A percentile compares a stretch with the other conserved stretches of the same genome.
phyloP scores from a whole-genome alignment of 306 rosid species.

The Fragaria nilgerrensis region DNA sequence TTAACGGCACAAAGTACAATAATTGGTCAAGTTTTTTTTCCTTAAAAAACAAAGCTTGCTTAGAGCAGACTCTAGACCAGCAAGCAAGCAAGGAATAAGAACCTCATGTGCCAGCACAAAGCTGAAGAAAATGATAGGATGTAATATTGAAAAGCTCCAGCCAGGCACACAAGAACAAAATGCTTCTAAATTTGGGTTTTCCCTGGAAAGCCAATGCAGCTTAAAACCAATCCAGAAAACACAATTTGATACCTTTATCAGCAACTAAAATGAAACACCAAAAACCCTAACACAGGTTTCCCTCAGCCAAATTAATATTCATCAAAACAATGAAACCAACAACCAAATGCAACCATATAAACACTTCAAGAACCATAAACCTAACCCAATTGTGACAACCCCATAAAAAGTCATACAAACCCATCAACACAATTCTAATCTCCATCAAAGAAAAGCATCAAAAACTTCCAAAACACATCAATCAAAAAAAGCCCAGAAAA shows the following conservation, averaged over 20 bases:
- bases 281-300: constrained; percentile 11
- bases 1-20: neutral
- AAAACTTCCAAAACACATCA: neutral
- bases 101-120: constrained; percentile 5
- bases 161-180: constrained; percentile 4
- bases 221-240: constrained; percentile 10
- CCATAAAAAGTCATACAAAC: neutral
- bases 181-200: constrained; percentile 10
- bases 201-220: constrained; percentile 14
- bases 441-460: neutral
- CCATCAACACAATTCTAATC: neutral
- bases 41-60: neutral
- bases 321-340: constrained; percentile 2
- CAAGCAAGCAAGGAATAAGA: constrained; percentile 3
- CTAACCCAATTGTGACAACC: neutral
- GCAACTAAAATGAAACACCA: constrained; percentile 4
- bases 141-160: neutral
- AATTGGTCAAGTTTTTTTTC: constrained; percentile 7
- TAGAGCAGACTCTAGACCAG: neutral
- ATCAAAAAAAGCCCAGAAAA: neutral
- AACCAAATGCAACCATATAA: neutral
- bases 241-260: neutral
- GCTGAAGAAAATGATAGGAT: neutral
- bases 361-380: neutral
- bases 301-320: neutral